Conservation (phyloP, 805 yeast genomes). For the Kodamaea leandrae region DNA sequence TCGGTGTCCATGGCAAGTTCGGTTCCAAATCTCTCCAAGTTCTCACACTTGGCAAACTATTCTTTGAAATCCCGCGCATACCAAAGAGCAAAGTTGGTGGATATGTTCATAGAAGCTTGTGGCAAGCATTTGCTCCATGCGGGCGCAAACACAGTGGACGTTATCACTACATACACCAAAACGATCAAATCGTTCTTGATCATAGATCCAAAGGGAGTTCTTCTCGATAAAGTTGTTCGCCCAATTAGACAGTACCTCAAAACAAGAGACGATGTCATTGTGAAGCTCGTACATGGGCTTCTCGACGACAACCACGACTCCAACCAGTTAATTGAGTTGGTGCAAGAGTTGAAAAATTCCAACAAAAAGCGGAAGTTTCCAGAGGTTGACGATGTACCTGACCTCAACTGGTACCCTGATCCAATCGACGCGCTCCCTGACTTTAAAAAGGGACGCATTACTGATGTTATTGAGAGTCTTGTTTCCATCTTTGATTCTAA, state of each 20-base stretch:
- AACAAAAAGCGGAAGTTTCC: not conserved
- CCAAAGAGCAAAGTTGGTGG: constrained; percentile 54
- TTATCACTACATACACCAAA: constrained; percentile 65
- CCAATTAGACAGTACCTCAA: constrained; percentile 73
- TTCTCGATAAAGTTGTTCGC: constrained; percentile 72
- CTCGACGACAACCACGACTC: constrained; percentile 43
- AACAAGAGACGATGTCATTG: constrained; percentile 71
- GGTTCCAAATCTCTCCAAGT: constrained; percentile 5
- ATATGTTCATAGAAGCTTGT: constrained; percentile 46
- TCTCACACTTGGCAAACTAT: constrained; percentile 17
- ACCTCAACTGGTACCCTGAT: constrained; percentile 73
- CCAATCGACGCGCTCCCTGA: constrained; percentile 91
- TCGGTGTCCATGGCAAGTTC: constrained; percentile 2
- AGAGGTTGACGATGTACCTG: constrained; percentile 34
- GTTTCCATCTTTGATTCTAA: constrained; percentile 71
- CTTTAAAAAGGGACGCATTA: constrained; percentile 57
- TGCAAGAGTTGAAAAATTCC: constrained; percentile 46
- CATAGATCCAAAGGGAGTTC: constrained; percentile 84
- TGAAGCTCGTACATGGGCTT: constrained; percentile 67
- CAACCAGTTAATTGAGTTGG: constrained; percentile 50
- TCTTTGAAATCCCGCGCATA: constrained; percentile 25
- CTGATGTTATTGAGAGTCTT: constrained; percentile 69
- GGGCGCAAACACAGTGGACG: constrained; percentile 74
- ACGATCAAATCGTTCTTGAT: constrained; percentile 68
- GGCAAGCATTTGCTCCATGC: constrained; percentile 60